Percentiles rank a stretch among this genome's conserved stretches.
Conservation (phyloP, 768 basidiomycete species). For the Hebeloma cylindrosporum region DNA sequence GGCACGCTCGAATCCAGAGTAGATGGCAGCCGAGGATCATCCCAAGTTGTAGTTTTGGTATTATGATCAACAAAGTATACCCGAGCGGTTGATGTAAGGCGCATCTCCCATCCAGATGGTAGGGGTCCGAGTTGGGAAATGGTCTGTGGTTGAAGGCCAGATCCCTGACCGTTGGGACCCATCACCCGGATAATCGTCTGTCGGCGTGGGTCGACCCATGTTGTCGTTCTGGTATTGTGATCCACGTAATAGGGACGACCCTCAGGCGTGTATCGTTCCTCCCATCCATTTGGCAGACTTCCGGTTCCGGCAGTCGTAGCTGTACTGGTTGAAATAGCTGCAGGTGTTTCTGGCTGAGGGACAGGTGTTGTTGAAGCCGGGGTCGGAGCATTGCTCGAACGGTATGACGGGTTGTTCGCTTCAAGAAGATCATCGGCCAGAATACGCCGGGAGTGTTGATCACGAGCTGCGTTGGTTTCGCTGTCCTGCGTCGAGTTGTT, state of each 20-base stretch:
- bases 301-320: slow-evolving; percentile 76
- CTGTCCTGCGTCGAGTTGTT: slow-evolving; percentile 71
- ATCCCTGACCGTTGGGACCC: slow-evolving; percentile 88
- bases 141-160: slow-evolving; percentile 89
- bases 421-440: slow-evolving; percentile 87
- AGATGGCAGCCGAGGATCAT: slow-evolving; percentile 95
- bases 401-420: slow-evolving; percentile 50
- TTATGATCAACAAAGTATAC: slow-evolving; percentile 99
- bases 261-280: slow-evolving; percentile 97
- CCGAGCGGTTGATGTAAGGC: slow-evolving; percentile 94
- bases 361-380: slow-evolving; percentile 35
- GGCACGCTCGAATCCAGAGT: slow-evolving; percentile 96
- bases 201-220: slow-evolving; percentile 99
- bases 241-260: slow-evolving; percentile 99
- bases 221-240: slow-evolving; percentile 98
- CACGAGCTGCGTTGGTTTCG: slow-evolving; percentile 83
- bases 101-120: slow-evolving; percentile 99
- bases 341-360: slow-evolving; percentile 34
- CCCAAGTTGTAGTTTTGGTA: slow-evolving; percentile 99
- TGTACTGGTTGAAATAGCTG: slow-evolving; percentile 43
- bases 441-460: slow-evolving; percentile 81
- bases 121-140: slow-evolving; percentile 96
- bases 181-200: slow-evolving; percentile 97
- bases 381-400: slow-evolving; percentile 29
- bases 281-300: slow-evolving; percentile 95